These are phyloP conservation scores for Podospora sp. DNA, from an alignment of 495 filamentous ascomycete genomes.

Conservation along the genomic window DNA sequence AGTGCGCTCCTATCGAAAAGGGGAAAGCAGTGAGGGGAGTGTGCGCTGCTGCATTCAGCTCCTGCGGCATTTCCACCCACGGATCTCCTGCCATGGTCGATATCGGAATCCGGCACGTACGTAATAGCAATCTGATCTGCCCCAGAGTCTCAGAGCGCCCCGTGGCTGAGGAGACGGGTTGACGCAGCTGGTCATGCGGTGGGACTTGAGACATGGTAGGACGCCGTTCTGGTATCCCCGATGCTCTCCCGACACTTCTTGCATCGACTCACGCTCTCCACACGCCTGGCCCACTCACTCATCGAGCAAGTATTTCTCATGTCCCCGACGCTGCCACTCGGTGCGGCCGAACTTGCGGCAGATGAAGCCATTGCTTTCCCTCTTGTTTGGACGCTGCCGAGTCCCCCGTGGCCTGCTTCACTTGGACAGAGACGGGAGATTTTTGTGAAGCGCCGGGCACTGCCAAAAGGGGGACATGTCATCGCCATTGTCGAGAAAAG, in stretches of 20 bases:
- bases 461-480: background rate
- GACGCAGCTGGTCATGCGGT: background rate
- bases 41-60: no score
- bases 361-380: background rate
- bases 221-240: background rate
- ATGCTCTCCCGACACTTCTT: background rate
- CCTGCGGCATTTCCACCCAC: no score
- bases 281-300: background rate
- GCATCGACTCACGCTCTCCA: background rate
- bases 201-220: background rate
- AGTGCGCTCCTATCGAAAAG: background rate
- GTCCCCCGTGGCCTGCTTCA: background rate
- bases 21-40: no score
- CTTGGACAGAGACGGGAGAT: background rate
- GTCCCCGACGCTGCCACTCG: background rate
- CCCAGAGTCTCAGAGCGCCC: no score
- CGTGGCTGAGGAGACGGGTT: background rate
- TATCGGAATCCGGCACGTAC: no score
- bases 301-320: background rate
- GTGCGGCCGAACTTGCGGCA: background rate
- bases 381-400: background rate
- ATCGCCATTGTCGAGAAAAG: background rate
- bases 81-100: no score
- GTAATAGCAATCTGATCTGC: no score
- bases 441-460: background rate